phyloP scores from a whole-genome alignment of 2,329 filamentous ascomycete genomes.

The Cylindrodendrum hubeiense region DNA sequence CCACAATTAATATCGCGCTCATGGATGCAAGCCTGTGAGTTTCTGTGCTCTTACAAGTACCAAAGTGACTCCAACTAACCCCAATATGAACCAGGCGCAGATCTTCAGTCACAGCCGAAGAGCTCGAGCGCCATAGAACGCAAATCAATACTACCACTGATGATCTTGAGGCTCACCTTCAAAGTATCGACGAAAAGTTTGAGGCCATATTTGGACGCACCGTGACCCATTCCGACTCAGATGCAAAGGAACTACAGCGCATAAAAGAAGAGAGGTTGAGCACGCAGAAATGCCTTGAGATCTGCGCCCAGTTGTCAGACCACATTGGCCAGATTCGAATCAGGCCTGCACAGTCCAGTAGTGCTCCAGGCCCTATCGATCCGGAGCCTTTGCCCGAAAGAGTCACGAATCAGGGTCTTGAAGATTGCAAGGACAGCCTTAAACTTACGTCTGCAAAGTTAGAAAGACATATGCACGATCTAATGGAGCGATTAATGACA shows the following conservation, averaged over 20 bases:
- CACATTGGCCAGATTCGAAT: slow-evolving; percentile 35
- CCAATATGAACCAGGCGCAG: slow-evolving; percentile 9
- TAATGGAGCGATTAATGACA: not conserved
- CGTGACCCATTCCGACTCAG: not conserved
- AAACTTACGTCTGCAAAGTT: not conserved
- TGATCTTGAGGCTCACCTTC: slow-evolving; percentile 29
- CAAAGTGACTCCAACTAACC: not conserved
- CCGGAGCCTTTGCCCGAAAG: slow-evolving; percentile 9
- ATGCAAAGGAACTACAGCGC: slow-evolving; percentile 15
- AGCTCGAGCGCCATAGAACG: slow-evolving; percentile 22
- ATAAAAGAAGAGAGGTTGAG: slow-evolving; percentile 34
- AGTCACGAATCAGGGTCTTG: slow-evolving; percentile 19
- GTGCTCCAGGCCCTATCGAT: not conserved
- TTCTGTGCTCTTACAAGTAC: not conserved
- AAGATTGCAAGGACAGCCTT: slow-evolving; percentile 26
- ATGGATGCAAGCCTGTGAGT: slow-evolving; percentile 39
- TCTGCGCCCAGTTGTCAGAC: slow-evolving; percentile 34
- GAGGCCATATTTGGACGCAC: slow-evolving; percentile 13
- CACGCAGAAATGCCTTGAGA: slow-evolving; percentile 36
- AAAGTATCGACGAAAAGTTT: slow-evolving; percentile 30
- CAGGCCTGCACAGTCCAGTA: not conserved
- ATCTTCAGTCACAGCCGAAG: slow-evolving; percentile 20
- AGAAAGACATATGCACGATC: not conserved
- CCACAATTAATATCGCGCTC: slow-evolving; percentile 37
- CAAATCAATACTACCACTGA: slow-evolving; percentile 23